Evolutionary conservation across 345 rosid genomes (phyloP).

Genomic region (Sonneratia alba): DNA sequence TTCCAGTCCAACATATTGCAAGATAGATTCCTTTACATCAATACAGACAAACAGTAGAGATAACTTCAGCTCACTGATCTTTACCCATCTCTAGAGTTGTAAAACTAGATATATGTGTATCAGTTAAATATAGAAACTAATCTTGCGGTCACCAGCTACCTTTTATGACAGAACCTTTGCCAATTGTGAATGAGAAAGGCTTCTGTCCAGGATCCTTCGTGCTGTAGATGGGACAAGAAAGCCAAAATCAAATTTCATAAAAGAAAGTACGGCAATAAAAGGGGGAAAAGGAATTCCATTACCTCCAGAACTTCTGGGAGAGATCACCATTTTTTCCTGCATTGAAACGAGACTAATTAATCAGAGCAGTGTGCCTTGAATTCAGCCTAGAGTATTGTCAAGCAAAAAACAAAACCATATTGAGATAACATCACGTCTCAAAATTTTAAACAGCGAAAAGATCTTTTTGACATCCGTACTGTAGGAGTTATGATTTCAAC

Average conservation of each 20-base stretch:
- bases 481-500: not conserved
- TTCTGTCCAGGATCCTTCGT: constrained; percentile 78
- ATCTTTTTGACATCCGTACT: not conserved
- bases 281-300: constrained; percentile 6
- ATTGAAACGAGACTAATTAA: constrained; percentile 1
- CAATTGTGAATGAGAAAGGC: constrained; percentile 79
- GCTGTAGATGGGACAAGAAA: constrained; percentile 21
- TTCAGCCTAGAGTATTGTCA: not conserved
- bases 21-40: not conserved
- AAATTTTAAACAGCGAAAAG: not conserved
- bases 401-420: not conserved
- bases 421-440: not conserved
- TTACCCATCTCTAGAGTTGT: not conserved
- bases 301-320: constrained; percentile 91
- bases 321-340: constrained; percentile 88
- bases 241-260: not conserved
- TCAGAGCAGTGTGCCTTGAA: not conserved
- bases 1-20: not conserved
- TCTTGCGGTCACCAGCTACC: constrained; percentile 21
- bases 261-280: not conserved
- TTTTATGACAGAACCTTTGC: constrained; percentile 73
- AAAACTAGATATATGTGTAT: not conserved
- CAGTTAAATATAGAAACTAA: not conserved
- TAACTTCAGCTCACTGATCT: not conserved
- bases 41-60: not conserved